Conservation (phyloP, 352 stramenopile species). For the Globisporangium sylvaticum region DNA sequence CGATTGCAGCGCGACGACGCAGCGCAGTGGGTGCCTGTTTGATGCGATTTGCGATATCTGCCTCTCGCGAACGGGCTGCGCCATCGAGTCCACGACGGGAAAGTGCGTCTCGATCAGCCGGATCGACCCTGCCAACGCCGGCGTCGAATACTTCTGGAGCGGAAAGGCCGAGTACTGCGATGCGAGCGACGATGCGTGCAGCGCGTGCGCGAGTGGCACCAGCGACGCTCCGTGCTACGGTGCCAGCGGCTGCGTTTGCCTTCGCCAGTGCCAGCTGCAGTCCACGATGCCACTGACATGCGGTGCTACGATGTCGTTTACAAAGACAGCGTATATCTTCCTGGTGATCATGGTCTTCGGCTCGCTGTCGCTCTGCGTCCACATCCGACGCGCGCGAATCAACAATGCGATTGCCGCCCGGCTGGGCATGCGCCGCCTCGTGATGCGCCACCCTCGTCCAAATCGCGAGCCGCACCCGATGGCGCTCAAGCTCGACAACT, state of each 20-base stretch:
- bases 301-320: neutral
- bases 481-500: conserved; percentile 32
- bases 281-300: conserved; percentile 8
- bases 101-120: conserved; percentile 27
- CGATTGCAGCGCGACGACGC: conserved; percentile 3
- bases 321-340: conserved; percentile 11
- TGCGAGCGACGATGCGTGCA: conserved; percentile 21
- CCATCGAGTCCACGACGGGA: conserved; percentile 36
- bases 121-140: conserved; percentile 12
- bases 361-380: conserved; percentile 10
- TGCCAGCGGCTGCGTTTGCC: conserved; percentile 20
- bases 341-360: conserved; percentile 4
- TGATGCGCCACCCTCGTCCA: conserved; percentile 1
- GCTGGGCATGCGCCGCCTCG: neutral
- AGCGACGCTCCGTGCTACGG: conserved; percentile 21
- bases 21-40: conserved; percentile 12
- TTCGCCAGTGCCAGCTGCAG: conserved; percentile 23
- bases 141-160: conserved; percentile 22
- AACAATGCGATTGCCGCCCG: neutral
- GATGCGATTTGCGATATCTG: conserved; percentile 15
- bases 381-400: conserved; percentile 3
- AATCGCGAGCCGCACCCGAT: conserved; percentile 5
- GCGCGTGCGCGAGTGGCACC: conserved; percentile 11
- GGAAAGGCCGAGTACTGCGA: conserved; percentile 25
- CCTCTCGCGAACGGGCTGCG: conserved; percentile 20